These are phyloP conservation scores for Ustilago hordei DNA, from an alignment of 1,284 basidiomycete genomes.

Conservation along the genomic window DNA sequence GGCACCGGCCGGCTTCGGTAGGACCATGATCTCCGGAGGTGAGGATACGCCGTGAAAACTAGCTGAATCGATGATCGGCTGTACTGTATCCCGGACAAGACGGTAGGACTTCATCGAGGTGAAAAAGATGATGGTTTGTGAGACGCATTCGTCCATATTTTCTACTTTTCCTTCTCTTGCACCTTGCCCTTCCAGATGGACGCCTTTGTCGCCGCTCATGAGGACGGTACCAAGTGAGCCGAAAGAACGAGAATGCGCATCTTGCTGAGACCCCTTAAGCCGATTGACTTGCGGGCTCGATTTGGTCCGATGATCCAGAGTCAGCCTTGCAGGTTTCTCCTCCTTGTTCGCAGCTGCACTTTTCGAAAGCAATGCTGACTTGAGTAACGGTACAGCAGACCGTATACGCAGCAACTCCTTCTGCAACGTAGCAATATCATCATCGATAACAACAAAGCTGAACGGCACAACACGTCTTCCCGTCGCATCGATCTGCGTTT, in stretches of 20 bases:
- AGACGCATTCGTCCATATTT: conserved; percentile 27
- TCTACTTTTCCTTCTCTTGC: background rate
- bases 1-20: conserved; percentile 55
- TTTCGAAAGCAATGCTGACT: conserved; percentile 43
- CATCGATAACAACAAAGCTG: conserved; percentile 61
- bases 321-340: conserved; percentile 15
- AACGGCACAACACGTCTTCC: conserved; percentile 43
- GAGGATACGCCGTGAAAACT: conserved; percentile 39
- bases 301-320: conserved; percentile 46
- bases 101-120: conserved; percentile 56
- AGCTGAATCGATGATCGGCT: conserved; percentile 57
- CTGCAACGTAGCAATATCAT: conserved; percentile 58
- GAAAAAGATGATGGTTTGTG: conserved; percentile 60
- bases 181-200: background rate
- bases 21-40: conserved; percentile 58
- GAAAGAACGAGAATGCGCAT: conserved; percentile 25
- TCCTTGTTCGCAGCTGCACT: conserved; percentile 1
- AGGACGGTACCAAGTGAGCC: conserved; percentile 21
- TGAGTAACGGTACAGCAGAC: conserved; percentile 54
- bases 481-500: conserved; percentile 15
- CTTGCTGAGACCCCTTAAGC: conserved; percentile 29
- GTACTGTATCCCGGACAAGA: conserved; percentile 46
- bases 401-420: conserved; percentile 56
- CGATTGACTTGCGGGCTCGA: conserved; percentile 53
- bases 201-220: conserved; percentile 6